Conservation (phyloP, 2,329 filamentous ascomycete genomes). For the Falciphora oryzae region DNA sequence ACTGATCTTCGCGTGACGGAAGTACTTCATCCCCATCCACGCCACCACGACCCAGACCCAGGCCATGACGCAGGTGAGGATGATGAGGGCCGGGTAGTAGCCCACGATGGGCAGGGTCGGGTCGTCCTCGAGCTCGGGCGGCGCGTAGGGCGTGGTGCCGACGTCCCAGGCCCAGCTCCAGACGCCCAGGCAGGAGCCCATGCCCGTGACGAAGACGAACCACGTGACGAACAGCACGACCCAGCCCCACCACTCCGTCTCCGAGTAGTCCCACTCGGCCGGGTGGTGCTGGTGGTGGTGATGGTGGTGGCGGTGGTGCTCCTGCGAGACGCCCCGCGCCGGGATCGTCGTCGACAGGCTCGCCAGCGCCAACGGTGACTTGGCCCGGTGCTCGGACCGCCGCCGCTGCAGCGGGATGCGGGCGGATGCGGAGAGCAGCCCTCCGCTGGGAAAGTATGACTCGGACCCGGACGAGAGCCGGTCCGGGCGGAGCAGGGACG, state of each 20-base stretch:
- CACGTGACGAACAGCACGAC: slow-evolving; percentile 85
- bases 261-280: slow-evolving; percentile 77
- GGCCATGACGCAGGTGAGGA: slow-evolving; percentile 90
- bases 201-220: slow-evolving; percentile 92
- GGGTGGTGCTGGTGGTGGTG: neutral
- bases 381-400: slow-evolving; percentile 42
- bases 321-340: slow-evolving; percentile 17
- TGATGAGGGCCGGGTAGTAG: slow-evolving; percentile 92
- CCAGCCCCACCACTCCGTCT: slow-evolving; percentile 99
- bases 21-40: slow-evolving; percentile 99
- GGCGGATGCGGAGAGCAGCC: slow-evolving; percentile 23
- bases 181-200: slow-evolving; percentile 89
- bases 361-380: slow-evolving; percentile 54
- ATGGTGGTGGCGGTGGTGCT: slow-evolving; percentile 24
- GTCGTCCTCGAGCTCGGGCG: slow-evolving; percentile 92
- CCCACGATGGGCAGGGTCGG: slow-evolving; percentile 90
- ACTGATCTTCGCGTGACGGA: slow-evolving; percentile 88
- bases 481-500: slow-evolving; percentile 17
- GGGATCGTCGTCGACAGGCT: slow-evolving; percentile 36
- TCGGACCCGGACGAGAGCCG: slow-evolving; percentile 51
- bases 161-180: slow-evolving; percentile 99
- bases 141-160: slow-evolving; percentile 89
- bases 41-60: slow-evolving; percentile 98
- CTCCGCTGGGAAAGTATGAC: slow-evolving; percentile 46
- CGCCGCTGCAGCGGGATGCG: slow-evolving; percentile 36